Percentiles rank a stretch among this genome's conserved stretches.
Conservation (phyloP, 1,284 basidiomycete species). For the Cutaneotrichosporon cyanovorans region DNA sequence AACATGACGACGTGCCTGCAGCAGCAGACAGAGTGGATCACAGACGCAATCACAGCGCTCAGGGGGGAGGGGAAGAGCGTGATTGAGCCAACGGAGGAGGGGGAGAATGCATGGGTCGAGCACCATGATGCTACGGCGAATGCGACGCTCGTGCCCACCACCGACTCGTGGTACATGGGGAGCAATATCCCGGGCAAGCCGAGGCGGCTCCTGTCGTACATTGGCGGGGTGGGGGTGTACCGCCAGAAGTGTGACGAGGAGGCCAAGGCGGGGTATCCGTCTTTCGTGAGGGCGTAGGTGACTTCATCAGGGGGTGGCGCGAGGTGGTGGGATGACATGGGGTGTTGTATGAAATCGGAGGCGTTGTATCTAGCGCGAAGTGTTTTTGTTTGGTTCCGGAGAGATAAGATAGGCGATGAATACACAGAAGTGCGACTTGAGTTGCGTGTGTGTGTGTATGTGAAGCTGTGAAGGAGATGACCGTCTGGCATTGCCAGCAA, state of each 20-base stretch:
- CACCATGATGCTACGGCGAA: slow-evolving; percentile 11
- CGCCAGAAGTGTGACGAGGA: slow-evolving; percentile 11
- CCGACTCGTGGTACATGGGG: slow-evolving; percentile 16
- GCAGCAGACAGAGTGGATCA: slow-evolving; percentile 16
- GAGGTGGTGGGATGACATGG: too few species aligned
- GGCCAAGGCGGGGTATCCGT: slow-evolving; percentile 8
- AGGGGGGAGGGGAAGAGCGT: slow-evolving; percentile 2
- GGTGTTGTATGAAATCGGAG: too few species aligned
- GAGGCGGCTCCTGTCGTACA: slow-evolving; percentile 10
- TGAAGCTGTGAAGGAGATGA: too few species aligned
- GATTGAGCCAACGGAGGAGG: slow-evolving; percentile 8
- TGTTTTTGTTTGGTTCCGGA: too few species aligned
- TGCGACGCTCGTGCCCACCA: slow-evolving; percentile 7
- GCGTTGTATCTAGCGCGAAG: too few species aligned
- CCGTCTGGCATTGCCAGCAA: too few species aligned
- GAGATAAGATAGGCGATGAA: too few species aligned
- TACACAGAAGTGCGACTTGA: too few species aligned
- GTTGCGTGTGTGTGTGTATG: too few species aligned
- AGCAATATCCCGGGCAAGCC: slow-evolving; percentile 13
- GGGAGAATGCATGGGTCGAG: slow-evolving; percentile 10
- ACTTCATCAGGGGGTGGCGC: too few species aligned
- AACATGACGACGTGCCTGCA: slow-evolving; percentile 15
- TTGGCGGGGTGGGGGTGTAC: slow-evolving; percentile 13
- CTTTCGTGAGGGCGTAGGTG: slow-evolving; percentile 7
- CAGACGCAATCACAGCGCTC: not conserved